Evolutionary conservation across 495 filamentous ascomycete species (phyloP).

Genomic region (Delitschia confertaspora): DNA sequence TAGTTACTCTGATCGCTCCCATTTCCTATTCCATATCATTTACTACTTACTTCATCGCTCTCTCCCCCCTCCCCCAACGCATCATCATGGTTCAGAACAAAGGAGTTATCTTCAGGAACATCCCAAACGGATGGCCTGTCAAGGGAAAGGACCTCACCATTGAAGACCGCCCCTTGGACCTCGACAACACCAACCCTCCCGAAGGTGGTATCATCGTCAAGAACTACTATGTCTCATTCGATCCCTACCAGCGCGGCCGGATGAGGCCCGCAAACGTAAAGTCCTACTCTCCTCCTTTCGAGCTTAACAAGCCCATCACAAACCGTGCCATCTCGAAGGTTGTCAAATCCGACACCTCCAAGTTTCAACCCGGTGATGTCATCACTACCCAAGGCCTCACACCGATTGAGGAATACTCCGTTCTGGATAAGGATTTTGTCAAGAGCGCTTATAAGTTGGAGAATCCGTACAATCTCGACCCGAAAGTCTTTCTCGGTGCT

Average conservation of each 20-base stretch:
- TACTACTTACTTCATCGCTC: not conserved
- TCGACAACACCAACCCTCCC: conserved; percentile 53
- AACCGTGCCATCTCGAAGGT: conserved; percentile 34
- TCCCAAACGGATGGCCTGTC: conserved; percentile 61
- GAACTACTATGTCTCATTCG: conserved; percentile 71
- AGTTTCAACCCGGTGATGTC: conserved; percentile 33
- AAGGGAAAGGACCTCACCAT: conserved; percentile 64
- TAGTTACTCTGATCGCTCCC: too few species aligned
- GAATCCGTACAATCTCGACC: conserved; percentile 56
- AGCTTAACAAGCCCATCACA: conserved; percentile 36
- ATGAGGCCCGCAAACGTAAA: conserved; percentile 35
- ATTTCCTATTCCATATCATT: too few species aligned
- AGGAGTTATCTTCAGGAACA: conserved; percentile 64
- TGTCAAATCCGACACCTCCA: conserved; percentile 30
- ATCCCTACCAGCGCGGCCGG: conserved; percentile 79
- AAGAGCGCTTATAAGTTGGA: conserved; percentile 33
- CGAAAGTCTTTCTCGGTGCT: conserved; percentile 57
- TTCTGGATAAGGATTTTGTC: conserved; percentile 18
- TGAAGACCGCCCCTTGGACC: conserved; percentile 58
- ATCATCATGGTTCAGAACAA: conserved; percentile 55
- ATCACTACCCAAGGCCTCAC: conserved; percentile 5
- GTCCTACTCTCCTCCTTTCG: conserved; percentile 35
- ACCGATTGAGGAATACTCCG: conserved; percentile 34
- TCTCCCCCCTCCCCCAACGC: not conserved
- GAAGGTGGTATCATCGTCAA: conserved; percentile 61